These are phyloP conservation scores for Warburgia ugandensis DNA, from an alignment of 164 flowering plant species.

Conservation along the genomic window DNA sequence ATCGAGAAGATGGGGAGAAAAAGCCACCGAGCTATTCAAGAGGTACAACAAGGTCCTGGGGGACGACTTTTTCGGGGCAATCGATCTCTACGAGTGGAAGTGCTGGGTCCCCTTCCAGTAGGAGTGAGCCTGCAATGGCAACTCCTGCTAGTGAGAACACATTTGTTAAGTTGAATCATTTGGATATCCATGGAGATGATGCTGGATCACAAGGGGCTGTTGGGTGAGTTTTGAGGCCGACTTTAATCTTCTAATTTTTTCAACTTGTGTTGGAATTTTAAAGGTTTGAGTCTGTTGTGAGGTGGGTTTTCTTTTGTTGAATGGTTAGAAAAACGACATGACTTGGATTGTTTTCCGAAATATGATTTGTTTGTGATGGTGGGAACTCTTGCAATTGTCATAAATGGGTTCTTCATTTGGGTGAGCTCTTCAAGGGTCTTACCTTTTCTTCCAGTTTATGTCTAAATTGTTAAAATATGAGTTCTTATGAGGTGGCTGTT, in stretches of 20 bases:
- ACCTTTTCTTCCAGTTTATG: not conserved
- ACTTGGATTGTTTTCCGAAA: too few species aligned
- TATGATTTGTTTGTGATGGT: not conserved
- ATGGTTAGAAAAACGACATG: too few species aligned
- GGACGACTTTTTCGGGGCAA: constrained; percentile 58
- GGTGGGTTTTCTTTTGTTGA: too few species aligned
- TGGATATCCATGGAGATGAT: constrained; percentile 73
- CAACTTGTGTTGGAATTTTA: too few species aligned
- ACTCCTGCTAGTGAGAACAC: constrained; percentile 63
- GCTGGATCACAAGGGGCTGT: constrained; percentile 56
- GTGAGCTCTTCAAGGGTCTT: too few species aligned
- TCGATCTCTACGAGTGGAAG: constrained; percentile 93
- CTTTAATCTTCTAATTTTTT: too few species aligned
- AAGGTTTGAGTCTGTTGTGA: too few species aligned
- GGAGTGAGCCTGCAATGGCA: constrained; percentile 56
- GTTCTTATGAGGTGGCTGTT: not conserved
- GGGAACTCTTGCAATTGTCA: not conserved
- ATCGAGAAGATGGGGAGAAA: constrained; percentile 37
- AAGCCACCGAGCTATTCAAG: constrained; percentile 30
- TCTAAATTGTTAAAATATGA: too few species aligned
- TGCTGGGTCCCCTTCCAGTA: constrained; percentile 77
- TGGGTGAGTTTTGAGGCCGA: constrained; percentile 34
- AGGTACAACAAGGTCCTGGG: constrained; percentile 55
- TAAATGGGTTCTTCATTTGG: not conserved
- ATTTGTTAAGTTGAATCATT: constrained; percentile 46